Percentiles rank a stretch among this genome's conserved stretches.
phyloP scores from a whole-genome alignment of 1,284 basidiomycete genomes.

The Fistulina hepatica region DNA sequence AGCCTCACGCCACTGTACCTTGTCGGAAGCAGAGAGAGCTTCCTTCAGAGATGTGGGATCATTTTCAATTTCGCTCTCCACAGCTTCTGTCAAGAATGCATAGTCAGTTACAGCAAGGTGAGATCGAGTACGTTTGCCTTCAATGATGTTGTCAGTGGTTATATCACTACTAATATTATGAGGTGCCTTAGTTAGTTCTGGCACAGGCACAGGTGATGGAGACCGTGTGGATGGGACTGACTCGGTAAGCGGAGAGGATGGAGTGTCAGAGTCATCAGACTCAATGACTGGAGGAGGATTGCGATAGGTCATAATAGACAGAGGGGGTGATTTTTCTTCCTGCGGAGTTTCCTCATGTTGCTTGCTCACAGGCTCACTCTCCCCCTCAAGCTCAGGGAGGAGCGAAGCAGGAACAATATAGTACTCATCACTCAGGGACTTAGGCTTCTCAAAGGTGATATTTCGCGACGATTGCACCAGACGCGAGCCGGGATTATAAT shows the following conservation, averaged over 20 bases:
- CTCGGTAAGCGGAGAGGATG: slow-evolving; percentile 1
- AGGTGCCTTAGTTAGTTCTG: slow-evolving; percentile 1
- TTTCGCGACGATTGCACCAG: slow-evolving; percentile 16
- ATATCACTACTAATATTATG: slow-evolving; percentile 5
- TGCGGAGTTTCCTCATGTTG: too few species aligned
- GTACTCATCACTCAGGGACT: slow-evolving; percentile 7
- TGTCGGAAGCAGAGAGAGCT: slow-evolving; percentile 11
- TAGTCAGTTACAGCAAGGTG: background rate
- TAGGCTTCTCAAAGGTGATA: slow-evolving; percentile 15
- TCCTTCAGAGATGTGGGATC: slow-evolving; percentile 7
- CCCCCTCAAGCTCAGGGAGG: slow-evolving; percentile 11
- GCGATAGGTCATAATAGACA: too few species aligned
- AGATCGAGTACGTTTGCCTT: slow-evolving; percentile 2
- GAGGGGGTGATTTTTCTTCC: background rate
- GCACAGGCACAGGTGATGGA: background rate
- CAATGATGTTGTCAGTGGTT: slow-evolving; percentile 5
- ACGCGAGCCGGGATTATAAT: slow-evolving; percentile 13
- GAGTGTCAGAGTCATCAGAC: too few species aligned
- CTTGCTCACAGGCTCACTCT: background rate
- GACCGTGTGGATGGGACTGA: slow-evolving; percentile 1
- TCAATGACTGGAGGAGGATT: too few species aligned
- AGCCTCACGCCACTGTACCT: slow-evolving; percentile 22
- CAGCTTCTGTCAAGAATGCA: background rate
- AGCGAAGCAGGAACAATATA: slow-evolving; percentile 6
- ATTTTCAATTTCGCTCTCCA: slow-evolving; percentile 4